A percentile compares a stretch with the other conserved stretches of the same genome.
These are phyloP conservation scores for Gossypium aridum DNA, from an alignment of 441 rosid species.

Conservation along the genomic window DNA sequence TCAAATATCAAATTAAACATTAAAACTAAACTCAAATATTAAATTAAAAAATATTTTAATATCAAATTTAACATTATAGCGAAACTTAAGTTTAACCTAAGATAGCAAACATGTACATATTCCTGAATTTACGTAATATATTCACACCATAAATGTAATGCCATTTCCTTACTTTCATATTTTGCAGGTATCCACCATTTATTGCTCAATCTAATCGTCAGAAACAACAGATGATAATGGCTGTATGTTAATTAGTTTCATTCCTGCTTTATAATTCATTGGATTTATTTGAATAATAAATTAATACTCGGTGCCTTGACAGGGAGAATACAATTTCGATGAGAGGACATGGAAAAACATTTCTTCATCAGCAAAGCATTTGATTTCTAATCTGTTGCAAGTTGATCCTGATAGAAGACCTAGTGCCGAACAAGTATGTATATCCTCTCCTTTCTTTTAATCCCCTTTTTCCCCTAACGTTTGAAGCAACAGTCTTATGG, in stretches of 20 bases:
- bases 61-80: too few relatives aligned
- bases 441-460: background rate
- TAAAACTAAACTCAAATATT: too few relatives aligned
- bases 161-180: background rate
- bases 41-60: too few relatives aligned
- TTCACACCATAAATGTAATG: background rate
- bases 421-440: constrained; percentile 44
- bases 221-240: constrained; percentile 61
- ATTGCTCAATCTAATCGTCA: constrained; percentile 58
- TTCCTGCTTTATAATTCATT: background rate
- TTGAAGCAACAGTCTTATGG: too few relatives aligned
- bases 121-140: background rate
- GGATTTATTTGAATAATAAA: background rate
- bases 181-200: constrained; percentile 64
- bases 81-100: too few relatives aligned
- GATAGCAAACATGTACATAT: background rate
- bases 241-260: constrained; percentile 23
- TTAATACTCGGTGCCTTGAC: background rate
- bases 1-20: too few relatives aligned
- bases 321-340: constrained; percentile 66
- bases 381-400: constrained; percentile 53
- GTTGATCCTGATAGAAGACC: constrained; percentile 66
- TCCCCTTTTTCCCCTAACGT: too few relatives aligned
- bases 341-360: constrained; percentile 65
- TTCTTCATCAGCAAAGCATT: constrained; percentile 49